phyloP scores from a whole-genome alignment of 352 stramenopile genomes.

The Pythium brachiatum region DNA sequence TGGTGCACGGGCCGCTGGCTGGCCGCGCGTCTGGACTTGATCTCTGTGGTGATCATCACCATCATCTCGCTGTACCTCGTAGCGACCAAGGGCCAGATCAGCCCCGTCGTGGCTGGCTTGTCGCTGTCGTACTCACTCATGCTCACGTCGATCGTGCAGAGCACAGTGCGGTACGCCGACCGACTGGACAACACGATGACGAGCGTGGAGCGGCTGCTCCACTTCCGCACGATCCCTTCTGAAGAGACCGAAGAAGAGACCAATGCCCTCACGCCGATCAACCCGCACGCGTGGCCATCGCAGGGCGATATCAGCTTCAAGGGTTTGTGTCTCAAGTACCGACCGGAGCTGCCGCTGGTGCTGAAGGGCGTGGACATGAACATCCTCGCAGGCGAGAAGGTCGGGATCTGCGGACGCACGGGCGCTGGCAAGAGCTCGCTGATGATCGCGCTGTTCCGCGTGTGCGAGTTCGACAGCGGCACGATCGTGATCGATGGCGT shows the following conservation, averaged over 20 bases:
- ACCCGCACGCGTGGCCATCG: constrained; percentile 42
- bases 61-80: constrained; percentile 88
- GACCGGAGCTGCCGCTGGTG: constrained; percentile 33
- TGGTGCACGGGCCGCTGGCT: constrained; percentile 84
- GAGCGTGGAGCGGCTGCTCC: constrained; percentile 62
- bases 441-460: constrained; percentile 82
- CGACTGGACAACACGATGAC: constrained; percentile 90
- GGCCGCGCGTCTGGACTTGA: constrained; percentile 85
- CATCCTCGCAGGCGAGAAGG: constrained; percentile 35
- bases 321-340: constrained; percentile 40
- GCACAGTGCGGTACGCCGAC: constrained; percentile 86
- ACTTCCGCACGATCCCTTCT: constrained; percentile 76
- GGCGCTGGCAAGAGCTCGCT: constrained; percentile 56
- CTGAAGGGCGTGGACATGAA: constrained; percentile 33
- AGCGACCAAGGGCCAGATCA: constrained; percentile 36
- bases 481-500: constrained; percentile 88
- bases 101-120: constrained; percentile 71
- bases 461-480: constrained; percentile 76
- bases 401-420: constrained; percentile 52
- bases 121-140: constrained; percentile 87
- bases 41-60: constrained; percentile 84
- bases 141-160: constrained; percentile 89
- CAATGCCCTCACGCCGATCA: constrained; percentile 65
- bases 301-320: constrained; percentile 40
- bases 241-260: constrained; percentile 59